A percentile compares a stretch with the other conserved stretches of the same genome.
phyloP scores from a whole-genome alignment of 768 basidiomycete species.

The Agaricus sinodeliciosus region DNA sequence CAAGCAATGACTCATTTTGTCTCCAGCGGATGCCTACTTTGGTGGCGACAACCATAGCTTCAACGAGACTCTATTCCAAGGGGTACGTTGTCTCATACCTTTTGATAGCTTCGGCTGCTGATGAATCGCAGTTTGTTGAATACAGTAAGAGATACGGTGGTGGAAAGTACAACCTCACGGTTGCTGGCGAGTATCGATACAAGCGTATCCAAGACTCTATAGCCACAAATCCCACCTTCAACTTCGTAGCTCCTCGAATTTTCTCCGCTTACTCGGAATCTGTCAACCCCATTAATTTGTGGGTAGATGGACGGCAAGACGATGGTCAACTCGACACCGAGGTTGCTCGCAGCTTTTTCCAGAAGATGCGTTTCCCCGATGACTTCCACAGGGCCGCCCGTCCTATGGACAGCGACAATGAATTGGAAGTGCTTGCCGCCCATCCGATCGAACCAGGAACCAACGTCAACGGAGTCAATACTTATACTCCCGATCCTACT shows the following conservation, averaged over 20 bases:
- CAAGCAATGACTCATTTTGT: not conserved
- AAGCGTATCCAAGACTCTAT: constrained; percentile 17
- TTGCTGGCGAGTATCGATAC: constrained; percentile 13
- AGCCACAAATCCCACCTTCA: constrained; percentile 15
- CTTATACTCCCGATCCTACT: constrained; percentile 12
- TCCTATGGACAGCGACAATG: not conserved
- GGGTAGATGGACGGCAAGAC: constrained; percentile 14
- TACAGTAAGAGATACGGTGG: constrained; percentile 15
- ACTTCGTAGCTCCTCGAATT: constrained; percentile 13
- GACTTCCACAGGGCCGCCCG: constrained; percentile 12
- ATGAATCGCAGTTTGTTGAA: constrained; percentile 9
- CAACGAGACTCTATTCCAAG: constrained; percentile 16
- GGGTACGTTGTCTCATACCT: constrained; percentile 6
- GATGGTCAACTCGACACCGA: constrained; percentile 12
- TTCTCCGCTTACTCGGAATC: constrained; percentile 13
- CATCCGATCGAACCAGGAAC: constrained; percentile 14
- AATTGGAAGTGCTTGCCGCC: not conserved
- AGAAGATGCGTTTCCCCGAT: constrained; percentile 13
- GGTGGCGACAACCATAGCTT: constrained; percentile 16
- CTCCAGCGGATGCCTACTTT: constrained; percentile 13
- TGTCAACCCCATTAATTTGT: constrained; percentile 14
- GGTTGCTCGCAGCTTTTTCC: constrained; percentile 16
- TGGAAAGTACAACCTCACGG: constrained; percentile 15
- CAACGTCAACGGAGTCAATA: constrained; percentile 12
- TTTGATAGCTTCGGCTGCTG: not conserved